Conservation (phyloP, 345 rosid species). For the Linum lewisii region DNA sequence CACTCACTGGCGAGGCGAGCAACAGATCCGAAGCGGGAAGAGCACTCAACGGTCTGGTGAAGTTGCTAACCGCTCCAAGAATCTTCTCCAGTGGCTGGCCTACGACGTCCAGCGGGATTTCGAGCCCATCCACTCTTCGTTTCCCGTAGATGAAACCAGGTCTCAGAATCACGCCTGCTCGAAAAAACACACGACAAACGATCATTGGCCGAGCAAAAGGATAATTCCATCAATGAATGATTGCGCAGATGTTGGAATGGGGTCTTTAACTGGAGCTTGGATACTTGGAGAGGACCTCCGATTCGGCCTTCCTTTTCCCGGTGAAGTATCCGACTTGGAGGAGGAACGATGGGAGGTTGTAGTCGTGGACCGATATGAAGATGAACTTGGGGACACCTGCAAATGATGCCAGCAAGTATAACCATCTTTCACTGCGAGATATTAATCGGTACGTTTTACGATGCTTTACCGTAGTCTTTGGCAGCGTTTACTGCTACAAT, state of each 20-base stretch:
- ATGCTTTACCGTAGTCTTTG: conserved; percentile 58
- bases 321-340: conserved; percentile 76
- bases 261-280: conserved; percentile 61
- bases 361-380: conserved; percentile 79
- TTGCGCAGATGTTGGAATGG: not conserved
- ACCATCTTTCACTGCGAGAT: too few species aligned
- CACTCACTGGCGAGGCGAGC: conserved; percentile 73
- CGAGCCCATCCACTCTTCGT: conserved; percentile 57
- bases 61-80: conserved; percentile 40
- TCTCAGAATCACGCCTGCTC: conserved; percentile 69
- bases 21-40: conserved; percentile 78
- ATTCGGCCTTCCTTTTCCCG: conserved; percentile 79
- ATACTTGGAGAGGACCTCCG: conserved; percentile 79
- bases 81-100: conserved; percentile 69
- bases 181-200: not conserved
- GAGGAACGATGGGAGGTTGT: conserved; percentile 79
- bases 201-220: too few species aligned
- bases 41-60: conserved; percentile 54
- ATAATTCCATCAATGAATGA: not conserved
- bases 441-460: too few species aligned
- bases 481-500: conserved; percentile 73
- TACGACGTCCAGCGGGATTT: conserved; percentile 69
- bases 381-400: conserved; percentile 78
- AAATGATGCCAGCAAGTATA: conserved; percentile 12
- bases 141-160: conserved; percentile 85